phyloP scores from a whole-genome alignment of 768 basidiomycete species.

The Suillus fuscotomentosus region DNA sequence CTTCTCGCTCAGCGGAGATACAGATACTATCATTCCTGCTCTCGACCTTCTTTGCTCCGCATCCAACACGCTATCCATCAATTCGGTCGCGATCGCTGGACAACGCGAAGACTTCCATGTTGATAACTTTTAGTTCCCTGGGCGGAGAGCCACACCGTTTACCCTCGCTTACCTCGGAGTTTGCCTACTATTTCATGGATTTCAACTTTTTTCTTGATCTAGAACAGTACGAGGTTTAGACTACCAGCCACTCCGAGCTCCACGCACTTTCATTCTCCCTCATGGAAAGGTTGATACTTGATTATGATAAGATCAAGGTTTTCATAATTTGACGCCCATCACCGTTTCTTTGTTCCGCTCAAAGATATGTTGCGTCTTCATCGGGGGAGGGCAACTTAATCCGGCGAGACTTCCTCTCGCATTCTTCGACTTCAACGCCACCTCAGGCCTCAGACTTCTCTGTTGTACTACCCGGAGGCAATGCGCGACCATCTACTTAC shows the following conservation, averaged over 20 bases:
- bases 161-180: background rate
- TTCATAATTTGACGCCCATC: background rate
- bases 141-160: background rate
- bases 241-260: background rate
- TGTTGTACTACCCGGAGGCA: background rate
- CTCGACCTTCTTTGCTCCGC: background rate
- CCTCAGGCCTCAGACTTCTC: background rate
- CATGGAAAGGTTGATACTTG: background rate
- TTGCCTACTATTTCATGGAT: background rate
- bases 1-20: slow-evolving; percentile 1
- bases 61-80: background rate
- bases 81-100: background rate
- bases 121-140: background rate
- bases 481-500: background rate
- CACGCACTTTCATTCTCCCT: background rate
- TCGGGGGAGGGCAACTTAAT: background rate
- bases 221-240: background rate
- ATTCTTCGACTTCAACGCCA: background rate
- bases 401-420: background rate
- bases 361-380: background rate
- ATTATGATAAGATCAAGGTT: background rate
- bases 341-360: background rate
- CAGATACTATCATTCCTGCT: background rate
- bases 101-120: background rate
- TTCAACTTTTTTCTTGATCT: background rate